phyloP scores from a whole-genome alignment of 345 rosid genomes.

The Cardamine resedifolia region DNA sequence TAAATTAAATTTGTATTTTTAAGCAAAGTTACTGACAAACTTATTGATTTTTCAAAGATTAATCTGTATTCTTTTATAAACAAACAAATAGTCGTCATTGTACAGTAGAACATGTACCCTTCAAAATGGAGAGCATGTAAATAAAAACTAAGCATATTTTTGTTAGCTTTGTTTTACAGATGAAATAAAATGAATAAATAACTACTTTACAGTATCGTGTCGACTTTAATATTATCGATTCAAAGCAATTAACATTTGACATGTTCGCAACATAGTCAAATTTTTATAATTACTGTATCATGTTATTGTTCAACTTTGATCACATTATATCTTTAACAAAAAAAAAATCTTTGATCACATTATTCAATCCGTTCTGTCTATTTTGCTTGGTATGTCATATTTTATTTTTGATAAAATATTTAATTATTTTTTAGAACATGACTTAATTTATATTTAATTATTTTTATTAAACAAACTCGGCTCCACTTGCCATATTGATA shows the following conservation, averaged over 20 bases:
- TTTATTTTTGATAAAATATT: too few species aligned
- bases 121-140: too few species aligned
- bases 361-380: neutral
- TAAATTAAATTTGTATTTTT: neutral
- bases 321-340: neutral
- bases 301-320: neutral
- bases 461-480: neutral
- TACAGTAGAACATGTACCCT: too few species aligned
- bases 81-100: too few species aligned
- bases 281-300: too few species aligned
- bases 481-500: slow-evolving; percentile 14
- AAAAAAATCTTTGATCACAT: neutral
- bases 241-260: neutral
- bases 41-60: too few species aligned
- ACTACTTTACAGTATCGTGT: neutral
- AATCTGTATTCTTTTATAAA: too few species aligned
- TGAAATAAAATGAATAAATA: too few species aligned
- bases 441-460: neutral
- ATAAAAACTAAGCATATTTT: too few species aligned
- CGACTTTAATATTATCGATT: neutral
- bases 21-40: too few species aligned
- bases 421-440: neutral
- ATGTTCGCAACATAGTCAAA: neutral
- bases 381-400: neutral
- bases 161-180: too few species aligned